Conservation (phyloP, 2,329 filamentous ascomycete species). For the Diaporthe eres region DNA sequence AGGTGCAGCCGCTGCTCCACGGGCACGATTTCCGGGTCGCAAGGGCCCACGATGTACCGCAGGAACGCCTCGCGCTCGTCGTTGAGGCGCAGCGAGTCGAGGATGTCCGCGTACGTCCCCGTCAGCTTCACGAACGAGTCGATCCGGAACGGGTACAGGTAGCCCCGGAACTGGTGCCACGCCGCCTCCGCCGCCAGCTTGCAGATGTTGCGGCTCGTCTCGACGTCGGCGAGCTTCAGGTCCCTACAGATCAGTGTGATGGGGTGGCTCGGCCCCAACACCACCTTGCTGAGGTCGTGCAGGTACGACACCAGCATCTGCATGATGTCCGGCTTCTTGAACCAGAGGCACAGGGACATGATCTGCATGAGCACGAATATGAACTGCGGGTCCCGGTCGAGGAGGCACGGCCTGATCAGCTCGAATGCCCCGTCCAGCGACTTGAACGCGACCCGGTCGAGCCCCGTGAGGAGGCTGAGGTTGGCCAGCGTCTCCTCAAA, state of each 20-base stretch:
- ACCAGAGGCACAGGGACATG: constrained; percentile 32
- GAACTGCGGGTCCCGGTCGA: constrained; percentile 28
- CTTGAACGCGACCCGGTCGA: constrained; percentile 35
- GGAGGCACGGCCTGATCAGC: constrained; percentile 25
- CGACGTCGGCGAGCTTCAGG: constrained; percentile 7
- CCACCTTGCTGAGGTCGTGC: constrained; percentile 28
- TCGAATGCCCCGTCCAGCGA: constrained; percentile 34
- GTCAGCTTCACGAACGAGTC: constrained; percentile 31
- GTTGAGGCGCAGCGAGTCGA: constrained; percentile 33
- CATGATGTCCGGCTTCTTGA: constrained; percentile 34
- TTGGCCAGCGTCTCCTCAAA: constrained; percentile 38
- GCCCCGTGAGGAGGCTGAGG: constrained; percentile 19
- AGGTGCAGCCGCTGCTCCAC: constrained; percentile 34
- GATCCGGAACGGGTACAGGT: constrained; percentile 4
- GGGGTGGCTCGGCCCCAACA: constrained; percentile 24
- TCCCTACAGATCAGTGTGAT: constrained; percentile 23
- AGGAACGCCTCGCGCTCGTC: constrained; percentile 35
- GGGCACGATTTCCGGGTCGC: background rate
- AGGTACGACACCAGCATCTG: constrained; percentile 31
- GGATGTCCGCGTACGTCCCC: constrained; percentile 29
- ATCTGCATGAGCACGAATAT: constrained; percentile 32
- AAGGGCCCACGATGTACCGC: background rate
- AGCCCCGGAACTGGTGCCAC: constrained; percentile 32
- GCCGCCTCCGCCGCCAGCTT: constrained; percentile 34
- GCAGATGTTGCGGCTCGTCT: constrained; percentile 19